Percentiles rank a stretch among this genome's conserved stretches.
Evolutionary conservation across 768 basidiomycete genomes (phyloP).

Genomic region (Leucosporidium creatinivorum): DNA sequence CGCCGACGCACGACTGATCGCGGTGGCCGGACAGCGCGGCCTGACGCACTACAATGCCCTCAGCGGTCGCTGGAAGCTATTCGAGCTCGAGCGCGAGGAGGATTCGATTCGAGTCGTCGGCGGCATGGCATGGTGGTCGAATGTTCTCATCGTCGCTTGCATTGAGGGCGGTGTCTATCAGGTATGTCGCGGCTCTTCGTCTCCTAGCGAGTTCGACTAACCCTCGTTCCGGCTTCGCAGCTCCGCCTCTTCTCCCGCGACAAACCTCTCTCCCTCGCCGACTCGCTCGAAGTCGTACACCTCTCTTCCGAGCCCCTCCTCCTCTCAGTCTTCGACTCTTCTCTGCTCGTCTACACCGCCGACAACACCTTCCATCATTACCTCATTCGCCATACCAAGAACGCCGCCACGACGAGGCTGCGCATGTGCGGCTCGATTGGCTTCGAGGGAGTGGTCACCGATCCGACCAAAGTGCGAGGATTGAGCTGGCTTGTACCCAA

Average conservation of each 20-base stretch:
- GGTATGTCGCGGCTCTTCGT: conserved; percentile 53
- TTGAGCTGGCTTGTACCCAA: conserved; percentile 96
- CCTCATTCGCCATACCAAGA: conserved; percentile 67
- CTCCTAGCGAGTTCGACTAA: conserved; percentile 14
- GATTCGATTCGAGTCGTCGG: conserved; percentile 79
- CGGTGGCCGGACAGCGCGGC: conserved; percentile 83
- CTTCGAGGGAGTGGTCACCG: conserved; percentile 79
- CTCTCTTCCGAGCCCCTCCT: conserved; percentile 72
- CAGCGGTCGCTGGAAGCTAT: conserved; percentile 91
- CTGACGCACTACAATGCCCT: conserved; percentile 88
- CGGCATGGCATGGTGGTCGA: conserved; percentile 92
- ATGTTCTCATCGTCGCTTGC: conserved; percentile 75
- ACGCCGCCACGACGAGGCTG: conserved; percentile 66
- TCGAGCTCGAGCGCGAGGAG: conserved; percentile 72
- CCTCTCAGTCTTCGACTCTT: conserved; percentile 87
- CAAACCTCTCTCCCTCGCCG: conserved; percentile 70
- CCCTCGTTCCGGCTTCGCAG: conserved; percentile 45
- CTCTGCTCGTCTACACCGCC: conserved; percentile 82
- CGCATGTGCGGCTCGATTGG: conserved; percentile 91
- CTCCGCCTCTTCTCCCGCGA: conserved; percentile 91
- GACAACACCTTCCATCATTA: conserved; percentile 93
- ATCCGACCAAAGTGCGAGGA: conserved; percentile 73
- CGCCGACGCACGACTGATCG: conserved; percentile 80
- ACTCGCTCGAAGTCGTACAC: conserved; percentile 71
- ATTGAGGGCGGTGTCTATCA: conserved; percentile 66